Evolutionary conservation across 108 stramenopile species (phyloP), one percentile per base, ranked within the genome.

Genomic region (Nitzschia putrida): DNA sequence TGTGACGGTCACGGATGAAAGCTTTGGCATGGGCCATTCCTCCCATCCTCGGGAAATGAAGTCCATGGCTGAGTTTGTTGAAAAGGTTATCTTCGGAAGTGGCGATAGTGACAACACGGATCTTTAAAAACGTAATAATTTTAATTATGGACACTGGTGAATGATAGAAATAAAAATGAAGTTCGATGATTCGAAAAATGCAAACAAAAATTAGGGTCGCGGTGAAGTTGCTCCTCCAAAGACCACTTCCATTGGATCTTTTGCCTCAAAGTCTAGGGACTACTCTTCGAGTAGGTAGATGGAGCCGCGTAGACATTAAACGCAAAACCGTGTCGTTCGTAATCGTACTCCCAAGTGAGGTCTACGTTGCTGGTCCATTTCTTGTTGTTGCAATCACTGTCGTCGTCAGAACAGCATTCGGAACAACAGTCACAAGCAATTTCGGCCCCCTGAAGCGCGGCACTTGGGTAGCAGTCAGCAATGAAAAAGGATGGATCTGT

Each of bases 11-110:
- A 45, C 51, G 10, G 77, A 71, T 26, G 40, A 66, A 23, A 16
- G 66, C 6, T 91, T 85, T 68, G 61, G 68, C 9, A 89, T 95
- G 83, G 93, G 93, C 11, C 93, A 95, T 61, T 41, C 61, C n/a
- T 76, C 79, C 3, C 76, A 88, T 72, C 79, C 78, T 14, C 70
- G 88, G 0, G 93, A 95, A 68, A 80, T 90, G 47, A 57, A 80
- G n/a, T 80, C 71, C 8, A 66, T 95, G 50, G 93, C 93, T 18
- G 78, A 78, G 20, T 95, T 92, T 71, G 39, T 92, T 14, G 90
- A 89, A 42, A 65, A 49, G 41, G 47, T 68, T 5, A 54, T 92
- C 39, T 83, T 81, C 69, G 73, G 61, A 0, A 38, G 76, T n/a
- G 64, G 41, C 40, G 53, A 8, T 42, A 18, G 12, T 22, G 61